A percentile compares a stretch with the other conserved stretches of the same genome.
Conservation (phyloP, 495 filamentous ascomycete genomes). For the Penicillium salamii region DNA sequence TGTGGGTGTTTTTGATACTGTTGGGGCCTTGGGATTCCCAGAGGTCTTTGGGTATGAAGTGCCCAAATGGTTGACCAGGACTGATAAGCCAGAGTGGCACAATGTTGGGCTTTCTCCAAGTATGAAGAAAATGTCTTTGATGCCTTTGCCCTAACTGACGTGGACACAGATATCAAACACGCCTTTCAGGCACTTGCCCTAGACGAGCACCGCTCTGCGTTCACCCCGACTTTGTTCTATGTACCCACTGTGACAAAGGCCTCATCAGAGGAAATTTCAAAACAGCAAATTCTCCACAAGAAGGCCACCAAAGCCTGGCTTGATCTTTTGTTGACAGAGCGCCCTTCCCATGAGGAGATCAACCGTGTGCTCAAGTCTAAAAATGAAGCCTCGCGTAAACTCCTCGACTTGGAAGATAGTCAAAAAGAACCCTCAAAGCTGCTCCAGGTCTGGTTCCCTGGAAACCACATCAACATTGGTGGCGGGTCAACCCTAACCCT, state of each 20-base stretch:
- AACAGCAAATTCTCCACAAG: background rate
- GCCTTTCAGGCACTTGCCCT: conserved; percentile 61
- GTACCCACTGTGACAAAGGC: conserved; percentile 20
- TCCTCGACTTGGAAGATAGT: conserved; percentile 10
- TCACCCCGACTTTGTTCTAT: conserved; percentile 55
- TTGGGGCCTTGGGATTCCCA: conserved; percentile 39
- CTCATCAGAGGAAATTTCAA: background rate
- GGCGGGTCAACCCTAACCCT: conserved; percentile 22
- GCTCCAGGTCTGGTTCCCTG: conserved; percentile 32
- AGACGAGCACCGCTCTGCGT: conserved; percentile 53
- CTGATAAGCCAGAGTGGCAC: background rate
- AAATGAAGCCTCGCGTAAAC: conserved; percentile 7
- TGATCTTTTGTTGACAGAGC: background rate
- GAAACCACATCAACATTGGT: conserved; percentile 47
- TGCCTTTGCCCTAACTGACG: background rate
- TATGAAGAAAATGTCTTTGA: conserved; percentile 4
- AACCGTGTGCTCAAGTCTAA: conserved; percentile 9
- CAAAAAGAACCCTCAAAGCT: background rate
- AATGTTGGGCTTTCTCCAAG: conserved; percentile 12
- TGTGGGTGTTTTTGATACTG: conserved; percentile 61
- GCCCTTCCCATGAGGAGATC: conserved; percentile 1
- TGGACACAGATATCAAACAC: conserved; percentile 42
- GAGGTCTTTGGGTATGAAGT: conserved; percentile 20
- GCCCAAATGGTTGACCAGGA: background rate
- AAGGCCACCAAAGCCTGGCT: background rate